Evolutionary conservation across 306 rosid genomes (phyloP), one percentile per base, ranked within the genome.

Genomic region (Hippophae gyantsensis): DNA sequence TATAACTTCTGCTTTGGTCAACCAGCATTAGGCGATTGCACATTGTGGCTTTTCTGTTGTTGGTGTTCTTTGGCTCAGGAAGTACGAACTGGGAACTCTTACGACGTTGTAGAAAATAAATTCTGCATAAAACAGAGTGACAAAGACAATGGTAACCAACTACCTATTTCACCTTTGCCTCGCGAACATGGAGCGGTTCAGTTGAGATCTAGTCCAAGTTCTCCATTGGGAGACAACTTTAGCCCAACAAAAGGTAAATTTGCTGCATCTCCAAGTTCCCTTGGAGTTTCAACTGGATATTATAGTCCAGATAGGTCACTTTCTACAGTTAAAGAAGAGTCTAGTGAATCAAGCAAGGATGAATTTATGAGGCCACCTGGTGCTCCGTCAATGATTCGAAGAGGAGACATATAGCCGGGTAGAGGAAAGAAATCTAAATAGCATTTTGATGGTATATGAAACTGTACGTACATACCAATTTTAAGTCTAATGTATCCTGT

Each of bases 11-110:
- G 96, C 69, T 87, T 71, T 65, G 92, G 95, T 43, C 58, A 80
- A 56, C 80, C 86, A 1, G 79, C 82, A 5, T 67, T 66, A 48
- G 71, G 96, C 58, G 98, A 92, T 74, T 92, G 85, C 72, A 71
- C 80, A 42, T 70, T 92, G 63, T 92, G 98, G 96, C 84, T 92
- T 49, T 87, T 65, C 80, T 92, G 98, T 69, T 85, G 89, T 72
- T 90, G 96, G 96, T 92, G 96, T 62, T 70, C 98, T 71, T 89
- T 92, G 54, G 98, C 98, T 49, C 98, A 90, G 74, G 98, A 90
- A 81, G 81, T 70, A 32, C 68, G 96, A 48, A 90, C 98, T 1
- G 85, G 63, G 57, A 82, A 92, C 71, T 74, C 78, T 54, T 87
- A 92, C 55, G 85, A 78, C 64, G 54, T 87, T 61, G 67, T 80